These are phyloP conservation scores for Phtheirospermum japonicum DNA, from an alignment of 257 asterid species.

Conservation along the genomic window DNA sequence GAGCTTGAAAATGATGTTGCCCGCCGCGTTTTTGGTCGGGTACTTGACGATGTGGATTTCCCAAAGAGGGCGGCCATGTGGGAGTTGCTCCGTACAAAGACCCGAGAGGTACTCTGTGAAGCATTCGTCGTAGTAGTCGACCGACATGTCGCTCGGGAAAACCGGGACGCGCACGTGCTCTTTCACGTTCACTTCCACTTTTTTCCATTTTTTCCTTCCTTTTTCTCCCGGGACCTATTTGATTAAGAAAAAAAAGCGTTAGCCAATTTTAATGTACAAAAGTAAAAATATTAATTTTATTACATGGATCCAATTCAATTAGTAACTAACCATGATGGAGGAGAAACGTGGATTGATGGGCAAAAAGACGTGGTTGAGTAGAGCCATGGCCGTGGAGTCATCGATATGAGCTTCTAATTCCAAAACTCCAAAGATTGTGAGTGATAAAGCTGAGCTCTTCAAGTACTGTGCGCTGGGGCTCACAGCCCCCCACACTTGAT, in stretches of 20 bases:
- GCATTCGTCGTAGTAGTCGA: slow-evolving; percentile 42
- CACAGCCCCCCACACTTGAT: slow-evolving; percentile 38
- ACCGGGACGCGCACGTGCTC: slow-evolving; percentile 37
- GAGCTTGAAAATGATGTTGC: slow-evolving; percentile 39
- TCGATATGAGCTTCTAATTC: slow-evolving; percentile 36
- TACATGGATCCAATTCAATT: too few species aligned
- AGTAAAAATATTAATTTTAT: too few species aligned
- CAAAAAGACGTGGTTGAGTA: slow-evolving; percentile 38
- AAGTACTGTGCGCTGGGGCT: slow-evolving; percentile 52
- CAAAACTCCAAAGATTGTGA: slow-evolving; percentile 45
- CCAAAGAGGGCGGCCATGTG: slow-evolving; percentile 40
- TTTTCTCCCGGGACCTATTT: slow-evolving; percentile 33
- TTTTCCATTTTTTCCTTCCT: slow-evolving; percentile 47
- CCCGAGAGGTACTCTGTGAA: slow-evolving; percentile 40
- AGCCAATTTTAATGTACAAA: too few species aligned
- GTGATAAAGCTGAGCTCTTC: slow-evolving; percentile 44
- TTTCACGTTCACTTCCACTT: slow-evolving; percentile 38
- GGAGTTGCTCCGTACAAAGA: slow-evolving; percentile 33
- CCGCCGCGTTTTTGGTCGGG: slow-evolving; percentile 42
- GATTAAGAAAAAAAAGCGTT: too few species aligned
- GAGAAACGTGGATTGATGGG: slow-evolving; percentile 55
- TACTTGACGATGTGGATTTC: slow-evolving; percentile 49
- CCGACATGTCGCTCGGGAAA: slow-evolving; percentile 32
- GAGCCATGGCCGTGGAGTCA: slow-evolving; percentile 29
- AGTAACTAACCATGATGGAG: slow-evolving; percentile 45